Evolutionary conservation across 2,329 filamentous ascomycete genomes (phyloP), one percentile per base, ranked within the genome.

Genomic region (Microsporum canis): DNA sequence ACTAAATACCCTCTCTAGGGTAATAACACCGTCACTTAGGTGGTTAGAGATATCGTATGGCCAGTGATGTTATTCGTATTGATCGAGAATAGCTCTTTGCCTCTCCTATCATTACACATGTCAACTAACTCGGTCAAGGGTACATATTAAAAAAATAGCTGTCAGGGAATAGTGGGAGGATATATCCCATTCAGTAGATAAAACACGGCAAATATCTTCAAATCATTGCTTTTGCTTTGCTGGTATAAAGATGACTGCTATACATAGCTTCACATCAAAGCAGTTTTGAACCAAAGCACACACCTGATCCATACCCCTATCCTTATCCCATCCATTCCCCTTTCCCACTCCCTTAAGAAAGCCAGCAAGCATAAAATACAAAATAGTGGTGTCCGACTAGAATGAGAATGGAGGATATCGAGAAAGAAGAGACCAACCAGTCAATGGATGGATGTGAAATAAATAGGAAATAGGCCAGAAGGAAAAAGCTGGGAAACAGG

Each of bases 331-430:
- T n/a, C 49, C 49, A 53, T 53, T 47, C 17, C 29, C 49, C 27
- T 34, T 53, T 31, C 49, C 27, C 14, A 33, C 31, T 27, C 17
- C 49, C 49, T 53, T 53, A 33, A 33, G 49, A n/a, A 53, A 53
- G 29, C 49, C 49, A 31, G 29, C 49, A 53, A 53, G 49, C 29
- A 53, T 53, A 53, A 53, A 53, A 34, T 34, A 53, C 49, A 53
- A 34, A 53, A 27, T 53, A 53, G 49, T 53, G 29, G 29, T 31
- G 49, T 53, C 7, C 17, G 49, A 53, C 39, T 43, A 43, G 39
- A 53, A 33, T 33, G 49, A 53, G 31, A 34, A 31, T 34, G 39
- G 39, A 27, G 31, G 27, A 31, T 23, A 12, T 47, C 14, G 14
- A 53, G 27, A 53, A 34, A 53, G 29, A 47, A 23, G 10, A 33